A percentile compares a stretch with the other conserved stretches of the same genome.
phyloP scores from a whole-genome alignment of 805 yeast genomes.

The Cyberlindnera meyerae region DNA sequence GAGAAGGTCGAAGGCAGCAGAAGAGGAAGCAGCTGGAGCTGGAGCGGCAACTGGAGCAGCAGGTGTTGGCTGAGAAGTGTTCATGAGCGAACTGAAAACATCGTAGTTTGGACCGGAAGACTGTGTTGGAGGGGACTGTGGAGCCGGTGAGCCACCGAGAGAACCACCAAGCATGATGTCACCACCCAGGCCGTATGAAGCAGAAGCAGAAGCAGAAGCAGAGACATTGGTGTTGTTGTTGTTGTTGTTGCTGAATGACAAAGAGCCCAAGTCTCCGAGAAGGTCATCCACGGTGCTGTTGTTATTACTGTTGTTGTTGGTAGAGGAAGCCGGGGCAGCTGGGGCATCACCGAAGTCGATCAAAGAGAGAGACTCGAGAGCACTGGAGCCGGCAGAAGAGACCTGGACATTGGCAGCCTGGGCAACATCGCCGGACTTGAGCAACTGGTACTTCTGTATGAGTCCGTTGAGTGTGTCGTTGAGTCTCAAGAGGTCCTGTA shows the following conservation, averaged over 20 bases:
- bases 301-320: slow-evolving; percentile 24
- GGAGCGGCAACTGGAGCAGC: slow-evolving; percentile 14
- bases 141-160: slow-evolving; percentile 26
- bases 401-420: slow-evolving; percentile 49
- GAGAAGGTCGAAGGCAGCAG: slow-evolving; percentile 18
- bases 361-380: slow-evolving; percentile 41
- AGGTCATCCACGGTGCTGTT: slow-evolving; percentile 57
- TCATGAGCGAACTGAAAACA: slow-evolving; percentile 19
- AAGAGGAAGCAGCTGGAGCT: slow-evolving; percentile 8
- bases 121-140: slow-evolving; percentile 21
- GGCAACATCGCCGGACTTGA: slow-evolving; percentile 58
- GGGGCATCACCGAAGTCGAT: slow-evolving; percentile 67
- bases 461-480: slow-evolving; percentile 74
- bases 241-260: slow-evolving; percentile 35
- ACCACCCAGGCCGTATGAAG: slow-evolving; percentile 58
- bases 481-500: slow-evolving; percentile 57
- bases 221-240: slow-evolving; percentile 54
- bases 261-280: slow-evolving; percentile 62
- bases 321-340: neutral
- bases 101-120: slow-evolving; percentile 26
- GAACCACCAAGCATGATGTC: slow-evolving; percentile 33
- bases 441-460: slow-evolving; percentile 57
- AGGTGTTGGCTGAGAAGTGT: neutral
- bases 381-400: slow-evolving; percentile 28
- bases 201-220: slow-evolving; percentile 62